These are phyloP conservation scores for Talaromyces borbonicus DNA, from an alignment of 495 filamentous ascomycete species.

Conservation along the genomic window DNA sequence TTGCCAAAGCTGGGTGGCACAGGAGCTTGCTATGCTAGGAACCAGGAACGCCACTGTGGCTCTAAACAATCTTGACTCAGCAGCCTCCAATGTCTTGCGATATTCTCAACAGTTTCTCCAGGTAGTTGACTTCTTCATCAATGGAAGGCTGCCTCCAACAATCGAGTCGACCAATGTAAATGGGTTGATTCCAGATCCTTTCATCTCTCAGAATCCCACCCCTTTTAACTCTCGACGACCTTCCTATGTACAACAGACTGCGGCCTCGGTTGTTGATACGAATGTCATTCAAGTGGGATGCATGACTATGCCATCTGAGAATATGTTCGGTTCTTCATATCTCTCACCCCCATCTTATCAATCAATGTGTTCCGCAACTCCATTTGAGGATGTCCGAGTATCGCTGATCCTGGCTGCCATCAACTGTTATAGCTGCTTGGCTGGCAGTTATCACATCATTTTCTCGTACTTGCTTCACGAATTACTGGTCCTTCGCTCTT, in stretches of 20 bases:
- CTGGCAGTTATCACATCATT: slow-evolving; percentile 5
- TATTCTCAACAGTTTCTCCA: slow-evolving; percentile 5
- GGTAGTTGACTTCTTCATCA: neutral
- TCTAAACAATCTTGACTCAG: slow-evolving; percentile 2
- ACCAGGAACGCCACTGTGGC: slow-evolving; percentile 1
- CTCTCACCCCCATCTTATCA: neutral
- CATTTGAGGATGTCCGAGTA: slow-evolving; percentile 7
- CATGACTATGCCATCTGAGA: neutral
- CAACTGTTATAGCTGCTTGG: slow-evolving; percentile 9
- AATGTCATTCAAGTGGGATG: neutral
- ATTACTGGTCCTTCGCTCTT: neutral
- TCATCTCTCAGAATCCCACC: neutral
- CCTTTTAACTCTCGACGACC: slow-evolving; percentile 1
- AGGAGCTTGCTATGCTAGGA: slow-evolving; percentile 4
- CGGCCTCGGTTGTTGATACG: neutral
- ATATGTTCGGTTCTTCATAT: neutral
- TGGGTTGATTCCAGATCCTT: neutral
- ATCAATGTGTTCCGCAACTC: neutral
- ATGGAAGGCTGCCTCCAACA: neutral
- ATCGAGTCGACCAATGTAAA: neutral
- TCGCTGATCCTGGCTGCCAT: slow-evolving; percentile 6
- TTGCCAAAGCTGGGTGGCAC: neutral
- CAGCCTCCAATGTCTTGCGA: slow-evolving; percentile 1
- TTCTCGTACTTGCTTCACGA: slow-evolving; percentile 6
- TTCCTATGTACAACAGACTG: slow-evolving; percentile 3